Conservation (phyloP, 169 alveolate genomes). For the Plasmodium gaboni region DNA sequence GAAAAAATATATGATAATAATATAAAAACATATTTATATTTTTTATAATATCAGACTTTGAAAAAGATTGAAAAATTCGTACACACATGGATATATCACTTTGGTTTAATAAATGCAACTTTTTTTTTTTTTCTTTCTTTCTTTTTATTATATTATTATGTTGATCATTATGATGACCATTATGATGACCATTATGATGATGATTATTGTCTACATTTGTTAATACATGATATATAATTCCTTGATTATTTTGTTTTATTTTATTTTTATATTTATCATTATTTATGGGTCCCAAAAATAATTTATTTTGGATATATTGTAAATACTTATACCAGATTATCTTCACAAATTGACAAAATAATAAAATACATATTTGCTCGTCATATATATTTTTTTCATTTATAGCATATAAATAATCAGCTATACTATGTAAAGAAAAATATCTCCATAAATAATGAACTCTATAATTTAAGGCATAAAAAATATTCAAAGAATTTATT, state of each 20-base stretch:
- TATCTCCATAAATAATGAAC: conserved; percentile 58
- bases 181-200: background rate
- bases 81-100: conserved; percentile 38
- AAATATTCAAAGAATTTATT: conserved; percentile 18
- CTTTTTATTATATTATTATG: no score
- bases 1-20: conserved; percentile 1
- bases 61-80: conserved; percentile 53
- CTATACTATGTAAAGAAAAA: conserved; percentile 49
- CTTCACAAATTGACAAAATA: conserved; percentile 35
- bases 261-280: background rate
- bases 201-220: background rate
- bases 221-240: background rate
- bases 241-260: conserved; percentile 10
- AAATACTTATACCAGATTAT: background rate
- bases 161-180: no score
- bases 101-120: conserved; percentile 16
- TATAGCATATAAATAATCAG: conserved; percentile 47
- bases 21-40: background rate
- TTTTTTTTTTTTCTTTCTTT: background rate
- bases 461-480: conserved; percentile 25
- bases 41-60: conserved; percentile 12
- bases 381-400: conserved; percentile 48
- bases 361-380: conserved; percentile 27
- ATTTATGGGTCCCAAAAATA: background rate
- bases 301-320: background rate